Evolutionary conservation across 495 filamentous ascomycete species (phyloP), one percentile per base, ranked within the genome.

Genomic region (Neurospora sp.): DNA sequence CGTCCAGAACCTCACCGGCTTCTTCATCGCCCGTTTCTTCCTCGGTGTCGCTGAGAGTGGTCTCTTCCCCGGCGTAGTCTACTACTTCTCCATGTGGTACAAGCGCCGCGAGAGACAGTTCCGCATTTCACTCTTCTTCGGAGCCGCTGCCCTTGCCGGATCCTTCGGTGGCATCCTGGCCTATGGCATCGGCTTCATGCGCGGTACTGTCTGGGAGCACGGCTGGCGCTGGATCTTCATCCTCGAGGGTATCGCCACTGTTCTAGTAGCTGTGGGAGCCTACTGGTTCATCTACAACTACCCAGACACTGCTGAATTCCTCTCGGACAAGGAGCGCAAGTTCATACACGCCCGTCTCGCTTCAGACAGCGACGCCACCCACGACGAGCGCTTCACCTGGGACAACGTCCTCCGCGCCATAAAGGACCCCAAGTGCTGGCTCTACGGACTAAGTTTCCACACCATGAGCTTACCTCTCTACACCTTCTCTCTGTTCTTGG

Each of bases 221-320:
- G 93, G 92, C 18, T 96, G 93, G 93, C 84, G 89, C 11, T 95
- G 93, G 90, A 94, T 95, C 69, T 94, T 95, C 73, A 93, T 94
- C 37, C 82, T 94, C 35, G 91, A 93, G 83, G 91, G 91, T 4
- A 83, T 93, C 9, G 79, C 89, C 11, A 94, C 93, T 0, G 83
- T 93, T 1, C 61, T 91, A 0, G 83, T 92, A 39, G 88, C 91
- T 0, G 44, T 87, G 0, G 71, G 83, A 1, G 87, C 90, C 3
- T 94, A 93, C 75, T 88, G 87, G 68, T 91, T 92, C 81, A 89
- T 94, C 44, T 84, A 91, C 75, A 90, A 93, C 77, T 93, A 93
- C 71, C 92, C 93, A 0, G 81, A 85, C 18, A 91, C 88, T 0
- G 91, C 91, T 9, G 85, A 84, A 14, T 94, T 93, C 73, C 83